Evolutionary conservation across 2,329 filamentous ascomycete species (phyloP), one percentile per base, ranked within the genome.

Genomic region (Trichoderma sp.): DNA sequence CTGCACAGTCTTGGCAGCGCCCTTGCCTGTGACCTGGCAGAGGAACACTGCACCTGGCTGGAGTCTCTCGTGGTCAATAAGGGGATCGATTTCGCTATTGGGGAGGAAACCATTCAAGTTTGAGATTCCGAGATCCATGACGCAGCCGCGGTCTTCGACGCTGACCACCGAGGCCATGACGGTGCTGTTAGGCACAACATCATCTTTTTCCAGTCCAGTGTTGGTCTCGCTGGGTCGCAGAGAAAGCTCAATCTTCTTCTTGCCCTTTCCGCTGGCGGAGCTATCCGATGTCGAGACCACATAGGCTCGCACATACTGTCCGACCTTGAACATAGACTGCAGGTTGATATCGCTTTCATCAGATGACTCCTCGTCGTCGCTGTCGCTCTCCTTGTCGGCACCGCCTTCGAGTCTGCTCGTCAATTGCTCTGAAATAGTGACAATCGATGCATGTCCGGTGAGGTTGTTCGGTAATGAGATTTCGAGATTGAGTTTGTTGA

Each of bases 391-490:
- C 81, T 72, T 74, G 2, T 72, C 86, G 8, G 87, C 86, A 40
- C 89, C 87, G 47, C 88, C 88, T 77, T 97, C 90, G 49, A 99
- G 87, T 72, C 89, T 90, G 72, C 90, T 83, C 35, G 92, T 96
- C 72, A 98, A 83, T 72, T 88, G 84, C 70, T 92, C 88, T 2
- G 96, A 99, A 62, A 99, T 87, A n/a, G 93, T 88, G n/a, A 94
- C 96, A 73, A 98, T 89, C 24, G 96, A 91, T 7, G 97, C 91
- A 79, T 94, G 96, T 59, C 96, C 96, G 59, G 88, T 90, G 37
- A 99, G 87, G 78, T 97, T 98, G 81, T 99, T 99, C 19, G 96
- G 94, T 13, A 99, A 85, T 24, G 94, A 89, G 66, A 99, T 83
- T 58, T 91, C 88, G 73, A 99, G 83, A 76, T 96, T 91, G 75